Evolutionary conservation across 495 filamentous ascomycete species (phyloP), one percentile per base, ranked within the genome.

Genomic region (Oidiodendron maius): DNA sequence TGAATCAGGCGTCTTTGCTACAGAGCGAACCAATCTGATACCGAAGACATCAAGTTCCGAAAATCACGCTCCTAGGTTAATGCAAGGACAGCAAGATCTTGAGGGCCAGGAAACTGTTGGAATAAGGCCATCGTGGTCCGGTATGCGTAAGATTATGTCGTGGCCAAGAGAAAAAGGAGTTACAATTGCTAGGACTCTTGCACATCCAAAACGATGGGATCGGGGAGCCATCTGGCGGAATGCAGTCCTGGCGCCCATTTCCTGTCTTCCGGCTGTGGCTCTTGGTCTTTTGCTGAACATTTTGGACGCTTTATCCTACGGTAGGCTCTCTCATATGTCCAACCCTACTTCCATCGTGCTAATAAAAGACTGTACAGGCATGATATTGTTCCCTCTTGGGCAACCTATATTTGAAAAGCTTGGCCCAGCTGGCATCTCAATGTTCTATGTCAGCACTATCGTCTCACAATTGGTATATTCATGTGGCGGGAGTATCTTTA

Each of bases 361-460:
- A 50, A 44, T 16, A 3, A 22, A 47, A 38, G 5, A 42, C 3
- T 21, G 25, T 39, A 8, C 40, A 86, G 82, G 83, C 46, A 91
- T 96, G 84, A 97, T 98, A 54, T 66, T 98, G 15, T 98, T 98
- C 53, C 93, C 93, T 4, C 73, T 97, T 20, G 88, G 89, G 16
- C 82, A 86, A 56, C 78, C 84, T 1, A 77, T 95, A 15, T 98
- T 98, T 60, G 73, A 82, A 22, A 71, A 81, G 40, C 77, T 96
- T 20, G 93, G 90, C 3, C 78, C 90, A 3, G 91, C 95, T 43
- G 93, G 93, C 12, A 95, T 98, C 48, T 95, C 94, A 0, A 97
- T 98, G 71, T 98, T 96, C 68, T 98, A 96, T 61, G 86, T 98
- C 52, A 96, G 91, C 70, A 94, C 88, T 48, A 96, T 98, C 51